Conservation (phyloP, 148 eudicot species). For the Dianthus caryophyllus region DNA sequence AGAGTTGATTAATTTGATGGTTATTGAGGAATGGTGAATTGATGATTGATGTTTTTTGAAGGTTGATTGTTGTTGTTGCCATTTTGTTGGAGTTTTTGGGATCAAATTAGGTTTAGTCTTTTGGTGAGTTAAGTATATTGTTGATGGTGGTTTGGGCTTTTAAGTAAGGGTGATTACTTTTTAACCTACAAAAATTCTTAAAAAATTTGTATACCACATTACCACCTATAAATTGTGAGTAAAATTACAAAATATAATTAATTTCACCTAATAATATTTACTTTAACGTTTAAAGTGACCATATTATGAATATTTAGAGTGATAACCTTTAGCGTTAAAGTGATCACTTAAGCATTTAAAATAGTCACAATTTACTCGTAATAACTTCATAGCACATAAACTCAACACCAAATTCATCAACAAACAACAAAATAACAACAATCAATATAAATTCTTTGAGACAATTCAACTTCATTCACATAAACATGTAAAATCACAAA, state of each 20-base stretch:
- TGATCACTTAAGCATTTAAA: too few relatives aligned
- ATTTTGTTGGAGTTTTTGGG: not conserved
- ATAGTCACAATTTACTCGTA: too few relatives aligned
- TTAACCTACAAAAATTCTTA: not conserved
- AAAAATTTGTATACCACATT: too few relatives aligned
- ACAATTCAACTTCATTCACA: conserved; percentile 4
- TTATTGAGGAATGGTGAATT: conserved; percentile 3
- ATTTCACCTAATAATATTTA: too few relatives aligned
- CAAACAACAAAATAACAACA: not conserved
- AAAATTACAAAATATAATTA: too few relatives aligned
- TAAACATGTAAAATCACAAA: not conserved
- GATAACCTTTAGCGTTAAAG: too few relatives aligned
- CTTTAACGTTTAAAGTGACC: too few relatives aligned
- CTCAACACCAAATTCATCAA: not conserved
- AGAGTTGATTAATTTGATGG: not conserved
- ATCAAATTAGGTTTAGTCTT: not conserved
- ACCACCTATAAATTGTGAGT: too few relatives aligned
- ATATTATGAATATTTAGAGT: too few relatives aligned
- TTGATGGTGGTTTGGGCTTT: not conserved
- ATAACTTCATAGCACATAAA: too few relatives aligned
- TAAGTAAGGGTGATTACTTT: not conserved
- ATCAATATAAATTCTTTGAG: not conserved
- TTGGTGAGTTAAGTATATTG: not conserved
- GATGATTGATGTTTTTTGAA: not conserved
- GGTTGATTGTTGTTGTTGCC: conserved; percentile 9